These are phyloP conservation scores for Acrodontium crateriforme DNA, from an alignment of 2,329 filamentous ascomycete species.

Conservation along the genomic window DNA sequence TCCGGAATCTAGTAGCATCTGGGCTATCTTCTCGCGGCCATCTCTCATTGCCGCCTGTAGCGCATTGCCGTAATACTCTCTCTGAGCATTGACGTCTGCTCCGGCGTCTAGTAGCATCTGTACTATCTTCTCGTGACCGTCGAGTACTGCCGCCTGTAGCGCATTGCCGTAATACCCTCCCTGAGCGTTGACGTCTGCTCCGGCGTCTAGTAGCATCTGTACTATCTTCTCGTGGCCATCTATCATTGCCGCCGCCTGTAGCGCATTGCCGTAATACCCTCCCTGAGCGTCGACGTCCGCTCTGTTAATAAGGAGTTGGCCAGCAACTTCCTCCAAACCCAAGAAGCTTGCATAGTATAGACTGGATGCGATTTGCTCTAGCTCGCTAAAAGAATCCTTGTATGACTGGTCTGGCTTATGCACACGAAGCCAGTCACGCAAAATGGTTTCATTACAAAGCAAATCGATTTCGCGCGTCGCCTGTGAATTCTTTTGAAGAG, in stretches of 20 bases:
- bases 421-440: constrained; percentile 5
- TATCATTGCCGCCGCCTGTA: constrained; percentile 8
- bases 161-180: constrained; percentile 3
- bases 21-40: constrained; percentile 3
- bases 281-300: constrained; percentile 2
- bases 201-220: constrained; percentile 9
- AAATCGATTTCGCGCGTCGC: constrained; percentile 3
- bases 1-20: constrained; percentile 3
- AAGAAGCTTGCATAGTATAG: constrained; percentile 4
- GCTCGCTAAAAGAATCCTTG: background rate
- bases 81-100: constrained; percentile 3
- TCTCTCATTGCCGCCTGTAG: constrained; percentile 3
- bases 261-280: constrained; percentile 8
- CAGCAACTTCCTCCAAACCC: constrained; percentile 1
- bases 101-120: constrained; percentile 1
- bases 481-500: constrained; percentile 2
- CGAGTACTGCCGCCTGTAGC: constrained; percentile 5
- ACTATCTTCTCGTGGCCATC: constrained; percentile 10
- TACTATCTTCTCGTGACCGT: constrained; percentile 2
- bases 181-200: constrained; percentile 9
- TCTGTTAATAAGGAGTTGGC: constrained; percentile 1
- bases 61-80: constrained; percentile 1
- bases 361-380: background rate
- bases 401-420: constrained; percentile 3
- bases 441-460: constrained; percentile 1